Percentiles rank a stretch among this genome's conserved stretches.
These are phyloP conservation scores for Daedaleopsis sinensis DNA, from an alignment of 768 basidiomycete genomes.

Conservation along the genomic window DNA sequence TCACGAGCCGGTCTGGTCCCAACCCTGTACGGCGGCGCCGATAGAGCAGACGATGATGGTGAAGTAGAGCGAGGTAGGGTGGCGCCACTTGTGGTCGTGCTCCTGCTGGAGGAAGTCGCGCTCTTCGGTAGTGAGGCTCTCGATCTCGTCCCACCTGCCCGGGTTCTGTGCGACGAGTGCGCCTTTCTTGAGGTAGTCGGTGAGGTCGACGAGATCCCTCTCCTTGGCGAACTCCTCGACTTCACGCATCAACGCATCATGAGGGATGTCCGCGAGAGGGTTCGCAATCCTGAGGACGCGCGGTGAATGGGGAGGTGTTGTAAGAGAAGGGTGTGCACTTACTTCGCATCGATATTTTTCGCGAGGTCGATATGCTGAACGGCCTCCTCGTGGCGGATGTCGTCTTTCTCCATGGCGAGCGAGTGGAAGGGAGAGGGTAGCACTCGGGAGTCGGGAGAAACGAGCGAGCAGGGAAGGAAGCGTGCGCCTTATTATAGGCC, in stretches of 20 bases:
- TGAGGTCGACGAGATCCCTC: conserved; percentile 36
- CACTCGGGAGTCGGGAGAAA: no score
- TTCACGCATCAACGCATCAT: conserved; percentile 55
- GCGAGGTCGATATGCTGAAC: no score
- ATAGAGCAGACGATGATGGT: conserved; percentile 61
- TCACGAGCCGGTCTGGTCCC: no score
- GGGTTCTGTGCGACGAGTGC: conserved; percentile 75
- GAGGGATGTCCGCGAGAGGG: conserved; percentile 53
- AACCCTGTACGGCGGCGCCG: conserved; percentile 74
- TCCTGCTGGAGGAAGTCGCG: conserved; percentile 43
- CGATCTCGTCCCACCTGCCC: conserved; percentile 39
- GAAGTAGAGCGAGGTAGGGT: conserved; percentile 47
- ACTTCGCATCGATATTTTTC: no score
- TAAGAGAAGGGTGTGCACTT: no score
- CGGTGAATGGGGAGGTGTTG: no score
- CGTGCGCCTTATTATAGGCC: no score
- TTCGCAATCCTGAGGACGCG: background rate
- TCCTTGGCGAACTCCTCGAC: conserved; percentile 60
- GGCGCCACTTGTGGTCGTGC: conserved; percentile 47
- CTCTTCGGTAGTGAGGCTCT: conserved; percentile 45
- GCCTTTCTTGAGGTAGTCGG: conserved; percentile 59
- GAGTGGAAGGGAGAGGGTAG: no score
- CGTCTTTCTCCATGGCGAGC: no score
- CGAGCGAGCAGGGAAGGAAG: no score
- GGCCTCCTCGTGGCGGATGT: no score